Conservation (phyloP, 352 stramenopile genomes). For the Achlya hypogyna region DNA sequence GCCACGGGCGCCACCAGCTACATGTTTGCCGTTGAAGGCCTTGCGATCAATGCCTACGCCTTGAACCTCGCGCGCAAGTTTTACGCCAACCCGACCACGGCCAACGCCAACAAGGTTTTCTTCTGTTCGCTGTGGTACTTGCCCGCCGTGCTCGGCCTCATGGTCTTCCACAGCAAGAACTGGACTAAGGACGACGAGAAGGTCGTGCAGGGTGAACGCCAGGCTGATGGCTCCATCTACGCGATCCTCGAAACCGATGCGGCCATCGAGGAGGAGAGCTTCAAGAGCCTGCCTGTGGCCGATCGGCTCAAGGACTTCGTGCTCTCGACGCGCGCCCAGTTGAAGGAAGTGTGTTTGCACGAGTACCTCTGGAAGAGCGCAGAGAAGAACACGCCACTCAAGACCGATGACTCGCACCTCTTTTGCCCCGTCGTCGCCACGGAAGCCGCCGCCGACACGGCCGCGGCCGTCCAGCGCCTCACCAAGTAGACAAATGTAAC, state of each 20-base stretch:
- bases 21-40: slow-evolving; percentile 98
- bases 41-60: slow-evolving; percentile 93
- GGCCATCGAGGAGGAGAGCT: slow-evolving; percentile 39
- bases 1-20: slow-evolving; percentile 92
- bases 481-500: not conserved
- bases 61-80: slow-evolving; percentile 95
- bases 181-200: slow-evolving; percentile 72
- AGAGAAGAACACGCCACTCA: slow-evolving; percentile 39
- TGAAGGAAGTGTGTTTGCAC: slow-evolving; percentile 78
- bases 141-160: slow-evolving; percentile 94
- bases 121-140: slow-evolving; percentile 97
- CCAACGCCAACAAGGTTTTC: slow-evolving; percentile 95
- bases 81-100: slow-evolving; percentile 88
- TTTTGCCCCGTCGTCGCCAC: slow-evolving; percentile 72
- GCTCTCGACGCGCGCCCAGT: slow-evolving; percentile 44
- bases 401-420: slow-evolving; percentile 59
- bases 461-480: slow-evolving; percentile 27
- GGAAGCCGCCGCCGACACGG: slow-evolving; percentile 54
- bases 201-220: slow-evolving; percentile 41
- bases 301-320: slow-evolving; percentile 58
- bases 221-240: slow-evolving; percentile 43
- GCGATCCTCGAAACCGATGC: slow-evolving; percentile 49
- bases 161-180: slow-evolving; percentile 95
- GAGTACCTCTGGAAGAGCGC: slow-evolving; percentile 66
- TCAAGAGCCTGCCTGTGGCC: slow-evolving; percentile 26